A percentile compares a stretch with the other conserved stretches of the same genome.
phyloP scores from a whole-genome alignment of 208 protist genomes.

The Trypanosomatidae sp. region DNA sequence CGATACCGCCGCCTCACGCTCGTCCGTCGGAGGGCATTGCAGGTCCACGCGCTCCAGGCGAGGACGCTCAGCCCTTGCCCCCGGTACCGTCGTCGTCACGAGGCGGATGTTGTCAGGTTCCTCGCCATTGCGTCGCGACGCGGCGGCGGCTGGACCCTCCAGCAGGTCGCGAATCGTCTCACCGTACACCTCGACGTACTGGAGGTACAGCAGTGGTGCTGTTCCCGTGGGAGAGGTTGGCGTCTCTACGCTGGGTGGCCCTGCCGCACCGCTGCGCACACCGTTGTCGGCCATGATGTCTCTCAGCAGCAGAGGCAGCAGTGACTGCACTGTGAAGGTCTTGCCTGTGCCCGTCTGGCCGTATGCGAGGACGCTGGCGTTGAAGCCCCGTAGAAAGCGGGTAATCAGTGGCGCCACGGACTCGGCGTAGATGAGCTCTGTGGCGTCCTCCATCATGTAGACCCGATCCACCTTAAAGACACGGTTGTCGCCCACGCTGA shows the following conservation, averaged over 20 bases:
- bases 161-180: constrained; percentile 93
- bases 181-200: constrained; percentile 95
- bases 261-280: constrained; percentile 2
- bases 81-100: constrained; percentile 9
- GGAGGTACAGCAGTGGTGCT: constrained; percentile 51
- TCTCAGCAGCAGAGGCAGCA: constrained; percentile 71
- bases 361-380: constrained; percentile 93
- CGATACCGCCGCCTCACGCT: background rate
- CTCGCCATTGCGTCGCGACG: background rate
- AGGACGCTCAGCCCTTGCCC: background rate
- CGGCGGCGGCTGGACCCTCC: background rate
- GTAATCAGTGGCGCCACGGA: constrained; percentile 71
- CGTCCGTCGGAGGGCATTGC: background rate
- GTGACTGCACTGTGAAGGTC: constrained; percentile 91
- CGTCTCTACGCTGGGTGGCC: too few relatives aligned
- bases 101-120: constrained; percentile 30
- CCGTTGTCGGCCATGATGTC: constrained; percentile 58
- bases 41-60: background rate
- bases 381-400: constrained; percentile 86
- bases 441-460: constrained; percentile 63
- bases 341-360: constrained; percentile 96
- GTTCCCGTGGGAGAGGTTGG: too few relatives aligned
- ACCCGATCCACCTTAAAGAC: constrained; percentile 91
- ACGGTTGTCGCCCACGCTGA: constrained; percentile 71
- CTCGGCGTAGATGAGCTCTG: constrained; percentile 71